phyloP scores from a whole-genome alignment of 768 basidiomycete genomes.

The Termitomyces sp. region DNA sequence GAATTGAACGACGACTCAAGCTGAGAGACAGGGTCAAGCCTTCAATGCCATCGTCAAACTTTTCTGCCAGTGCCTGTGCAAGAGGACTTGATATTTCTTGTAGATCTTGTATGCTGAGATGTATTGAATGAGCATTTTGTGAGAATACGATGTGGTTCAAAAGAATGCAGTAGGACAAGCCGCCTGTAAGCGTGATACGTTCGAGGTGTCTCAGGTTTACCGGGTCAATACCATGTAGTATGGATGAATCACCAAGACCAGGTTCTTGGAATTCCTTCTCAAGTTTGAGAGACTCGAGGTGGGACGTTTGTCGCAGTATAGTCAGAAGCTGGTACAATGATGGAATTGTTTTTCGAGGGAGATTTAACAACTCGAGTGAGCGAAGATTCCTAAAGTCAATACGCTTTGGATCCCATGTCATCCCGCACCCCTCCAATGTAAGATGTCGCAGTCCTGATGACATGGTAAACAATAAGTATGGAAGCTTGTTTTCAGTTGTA shows the following conservation, averaged over 20 bases:
- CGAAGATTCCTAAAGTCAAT: background rate
- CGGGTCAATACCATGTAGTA: background rate
- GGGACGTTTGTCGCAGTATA: background rate
- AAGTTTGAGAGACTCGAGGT: background rate
- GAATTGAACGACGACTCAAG: too few relatives aligned
- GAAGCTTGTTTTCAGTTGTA: background rate
- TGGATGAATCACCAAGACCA: background rate
- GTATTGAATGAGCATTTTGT: background rate
- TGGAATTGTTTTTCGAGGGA: background rate
- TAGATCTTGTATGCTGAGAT: background rate
- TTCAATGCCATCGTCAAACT: too few relatives aligned
- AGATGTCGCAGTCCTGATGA: background rate
- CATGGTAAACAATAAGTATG: background rate
- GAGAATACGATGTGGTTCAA: background rate
- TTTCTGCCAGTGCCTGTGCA: too few relatives aligned
- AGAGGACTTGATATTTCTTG: too few relatives aligned
- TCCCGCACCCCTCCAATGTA: background rate
- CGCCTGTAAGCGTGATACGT: background rate
- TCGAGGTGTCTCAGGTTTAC: background rate
- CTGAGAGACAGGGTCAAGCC: too few relatives aligned
- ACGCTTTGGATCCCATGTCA: background rate
- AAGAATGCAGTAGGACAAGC: background rate
- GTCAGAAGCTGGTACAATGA: background rate
- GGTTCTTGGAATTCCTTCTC: too few relatives aligned
- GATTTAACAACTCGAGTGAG: background rate